Base-by-base conservation (phyloP, 164 flowering plant species). In the Aristolochia contorta region DNA sequence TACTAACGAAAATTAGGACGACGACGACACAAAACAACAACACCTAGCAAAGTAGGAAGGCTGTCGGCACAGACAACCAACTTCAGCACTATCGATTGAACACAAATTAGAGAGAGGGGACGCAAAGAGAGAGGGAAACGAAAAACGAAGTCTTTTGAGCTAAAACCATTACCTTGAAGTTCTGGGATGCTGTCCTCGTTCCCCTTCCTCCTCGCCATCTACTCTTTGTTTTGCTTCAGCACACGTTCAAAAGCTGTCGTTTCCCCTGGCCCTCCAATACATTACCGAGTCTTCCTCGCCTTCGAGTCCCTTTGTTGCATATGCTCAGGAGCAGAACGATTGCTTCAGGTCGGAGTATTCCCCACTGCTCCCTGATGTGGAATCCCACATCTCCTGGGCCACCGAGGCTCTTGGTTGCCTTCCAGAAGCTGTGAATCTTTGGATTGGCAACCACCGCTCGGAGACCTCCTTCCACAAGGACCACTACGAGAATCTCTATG, bases 391-490 rank as follows among this genome's bases (percentile, higher is more conserved):
- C n/a, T 73, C 75, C 4, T 93, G 98, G 98, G 99, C 99, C 1
- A 65, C 82, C 6, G 80, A 82, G 50, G 97, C 97, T 16, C 67
- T 93, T 0, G 97, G 94, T 2, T 74, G 82, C 59, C 60, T 60
- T 6, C 97, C 99, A 12, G 99, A 93, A 24, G 99, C 99, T 0
- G 99, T 90, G 19, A 93, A 93, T 64, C 71, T 90, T 16, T 93
- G 99, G 99, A 82, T 90, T 58, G 97, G 98, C 1, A 83, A 80
- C 62, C 76, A 79, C 16, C 68, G 60, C 0, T 90, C 97, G 0
- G 79, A 80, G 68, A 93, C 97, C 6, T 90, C 89, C 3, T 93
- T 87, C 67, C 99, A 93, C 72, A 93, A 93, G 71, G 99, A 92
- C 61, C 97, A 93, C 58, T 90, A 93, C 54, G 99, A 93, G 84